Evolutionary conservation across 768 basidiomycete genomes (phyloP).

Genomic region (Termitomyces sp.): DNA sequence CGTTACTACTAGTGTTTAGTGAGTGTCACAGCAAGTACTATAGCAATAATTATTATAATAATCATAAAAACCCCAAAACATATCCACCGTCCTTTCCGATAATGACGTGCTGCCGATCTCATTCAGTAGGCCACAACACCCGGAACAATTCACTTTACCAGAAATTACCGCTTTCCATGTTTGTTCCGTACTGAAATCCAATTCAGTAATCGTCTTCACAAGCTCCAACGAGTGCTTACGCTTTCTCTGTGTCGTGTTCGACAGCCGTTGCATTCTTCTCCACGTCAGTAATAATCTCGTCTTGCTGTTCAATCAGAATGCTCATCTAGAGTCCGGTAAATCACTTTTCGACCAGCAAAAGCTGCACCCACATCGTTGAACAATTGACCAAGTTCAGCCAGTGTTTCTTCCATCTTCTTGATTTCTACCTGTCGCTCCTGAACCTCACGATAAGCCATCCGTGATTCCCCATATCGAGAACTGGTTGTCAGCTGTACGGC

Average conservation of each 20-base stretch:
- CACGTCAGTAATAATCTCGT: slow-evolving; percentile 62
- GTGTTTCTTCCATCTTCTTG: slow-evolving; percentile 76
- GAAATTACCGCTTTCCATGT: slow-evolving; percentile 64
- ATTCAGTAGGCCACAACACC: background rate
- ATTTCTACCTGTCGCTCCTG: slow-evolving; percentile 87
- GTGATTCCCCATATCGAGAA: slow-evolving; percentile 78
- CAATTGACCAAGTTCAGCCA: slow-evolving; percentile 84
- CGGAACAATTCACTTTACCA: slow-evolving; percentile 22
- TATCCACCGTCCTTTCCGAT: slow-evolving; percentile 82
- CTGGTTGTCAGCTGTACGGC: slow-evolving; percentile 59
- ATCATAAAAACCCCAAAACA: slow-evolving; percentile 65
- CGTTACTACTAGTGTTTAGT: slow-evolving; percentile 8
- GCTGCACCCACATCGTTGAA: slow-evolving; percentile 67
- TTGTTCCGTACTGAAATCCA: slow-evolving; percentile 42
- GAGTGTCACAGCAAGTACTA: slow-evolving; percentile 36
- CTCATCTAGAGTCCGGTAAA: slow-evolving; percentile 52
- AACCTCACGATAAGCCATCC: slow-evolving; percentile 80
- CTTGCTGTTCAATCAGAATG: slow-evolving; percentile 71
- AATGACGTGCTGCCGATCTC: slow-evolving; percentile 42
- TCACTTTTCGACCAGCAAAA: background rate
- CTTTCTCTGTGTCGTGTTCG: slow-evolving; percentile 62
- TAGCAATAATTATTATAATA: slow-evolving; percentile 49
- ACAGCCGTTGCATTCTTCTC: slow-evolving; percentile 59
- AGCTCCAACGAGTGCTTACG: slow-evolving; percentile 37
- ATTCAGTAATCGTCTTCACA: background rate